These are phyloP conservation scores for Globisporangium iwayamae DNA, from an alignment of 352 stramenopile species.

Conservation along the genomic window DNA sequence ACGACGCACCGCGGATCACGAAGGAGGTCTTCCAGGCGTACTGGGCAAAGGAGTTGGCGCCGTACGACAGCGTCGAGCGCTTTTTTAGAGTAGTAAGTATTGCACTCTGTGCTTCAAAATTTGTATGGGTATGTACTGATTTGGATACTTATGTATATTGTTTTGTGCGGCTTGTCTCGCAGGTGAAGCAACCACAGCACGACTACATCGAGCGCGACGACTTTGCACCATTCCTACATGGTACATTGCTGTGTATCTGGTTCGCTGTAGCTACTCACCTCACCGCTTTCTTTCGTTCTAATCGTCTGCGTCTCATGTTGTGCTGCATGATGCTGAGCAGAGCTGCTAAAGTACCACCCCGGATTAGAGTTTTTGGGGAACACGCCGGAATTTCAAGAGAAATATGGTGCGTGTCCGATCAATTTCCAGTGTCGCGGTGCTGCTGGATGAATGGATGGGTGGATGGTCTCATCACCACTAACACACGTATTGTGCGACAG, in stretches of 20 bases:
- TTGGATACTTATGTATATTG: slow-evolving; percentile 8
- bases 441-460: background rate
- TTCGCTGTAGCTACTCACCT: background rate
- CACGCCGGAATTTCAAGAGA: slow-evolving; percentile 99
- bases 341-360: slow-evolving; percentile 86
- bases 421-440: background rate
- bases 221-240: slow-evolving; percentile 97
- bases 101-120: background rate
- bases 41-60: slow-evolving; percentile 94
- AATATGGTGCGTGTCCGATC: slow-evolving; percentile 87
- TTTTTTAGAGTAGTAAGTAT: slow-evolving; percentile 95
- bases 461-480: background rate
- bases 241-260: slow-evolving; percentile 10
- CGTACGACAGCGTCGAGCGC: slow-evolving; percentile 93
- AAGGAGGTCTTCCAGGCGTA: slow-evolving; percentile 92
- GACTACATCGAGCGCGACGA: slow-evolving; percentile 93
- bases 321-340: slow-evolving; percentile 22
- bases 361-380: slow-evolving; percentile 96
- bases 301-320: background rate
- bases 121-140: background rate
- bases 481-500: slow-evolving; percentile 26
- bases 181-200: slow-evolving; percentile 92
- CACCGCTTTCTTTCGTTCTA: background rate
- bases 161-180: background rate
- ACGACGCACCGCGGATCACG: slow-evolving; percentile 52